phyloP scores from a whole-genome alignment of 176 grass and related monocot genomes.

The Lolium multiflorum region DNA sequence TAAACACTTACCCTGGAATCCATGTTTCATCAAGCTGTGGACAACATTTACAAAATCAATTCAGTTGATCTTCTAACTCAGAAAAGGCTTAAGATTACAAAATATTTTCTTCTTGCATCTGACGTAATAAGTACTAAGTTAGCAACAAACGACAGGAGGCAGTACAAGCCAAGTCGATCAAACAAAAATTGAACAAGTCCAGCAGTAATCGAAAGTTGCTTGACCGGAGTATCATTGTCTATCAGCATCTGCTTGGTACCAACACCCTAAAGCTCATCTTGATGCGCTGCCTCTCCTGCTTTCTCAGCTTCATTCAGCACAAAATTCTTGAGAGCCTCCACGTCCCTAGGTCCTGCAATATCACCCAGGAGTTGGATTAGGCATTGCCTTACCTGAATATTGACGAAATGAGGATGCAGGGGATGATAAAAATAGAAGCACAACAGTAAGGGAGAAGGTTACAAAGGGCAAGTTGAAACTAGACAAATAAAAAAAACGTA shows the following conservation, averaged over 20 bases:
- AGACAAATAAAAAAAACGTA: background rate
- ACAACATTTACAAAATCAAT: conserved; percentile 1
- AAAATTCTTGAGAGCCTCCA: conserved; percentile 82
- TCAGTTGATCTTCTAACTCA: background rate
- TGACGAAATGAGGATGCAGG: background rate
- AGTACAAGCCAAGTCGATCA: background rate
- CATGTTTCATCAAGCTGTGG: background rate
- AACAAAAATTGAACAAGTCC: conserved; percentile 2
- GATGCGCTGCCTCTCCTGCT: conserved; percentile 53
- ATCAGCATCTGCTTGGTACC: background rate
- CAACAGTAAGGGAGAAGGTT: background rate
- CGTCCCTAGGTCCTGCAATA: conserved; percentile 74
- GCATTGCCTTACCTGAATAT: background rate
- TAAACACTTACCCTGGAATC: background rate
- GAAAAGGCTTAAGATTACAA: conserved; percentile 1
- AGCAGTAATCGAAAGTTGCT: conserved; percentile 9
- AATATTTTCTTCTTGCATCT: conserved; percentile 17
- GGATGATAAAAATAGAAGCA: background rate
- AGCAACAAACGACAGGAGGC: too few species aligned
- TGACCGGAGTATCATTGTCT: background rate
- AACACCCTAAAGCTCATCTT: conserved; percentile 24
- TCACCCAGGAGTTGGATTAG: background rate
- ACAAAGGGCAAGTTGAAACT: background rate
- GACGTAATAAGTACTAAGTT: background rate
- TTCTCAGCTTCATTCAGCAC: conserved; percentile 80